Conservation (phyloP, 2,329 filamentous ascomycete species). For the Fusarium secorum region DNA sequence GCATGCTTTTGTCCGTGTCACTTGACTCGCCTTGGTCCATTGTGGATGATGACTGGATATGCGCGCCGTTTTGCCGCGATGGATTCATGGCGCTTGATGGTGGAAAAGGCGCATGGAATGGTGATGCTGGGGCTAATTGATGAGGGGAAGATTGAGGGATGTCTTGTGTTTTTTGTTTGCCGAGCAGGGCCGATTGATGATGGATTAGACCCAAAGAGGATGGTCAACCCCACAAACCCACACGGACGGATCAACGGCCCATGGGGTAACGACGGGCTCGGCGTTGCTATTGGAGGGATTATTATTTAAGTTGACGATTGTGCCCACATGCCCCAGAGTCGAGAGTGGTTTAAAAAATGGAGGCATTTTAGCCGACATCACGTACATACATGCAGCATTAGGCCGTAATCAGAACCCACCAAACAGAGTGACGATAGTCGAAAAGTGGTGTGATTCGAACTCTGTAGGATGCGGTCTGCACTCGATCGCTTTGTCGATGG, state of each 20-base stretch:
- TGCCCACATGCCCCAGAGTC: slow-evolving; percentile 6
- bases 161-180: neutral
- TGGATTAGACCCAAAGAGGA: slow-evolving; percentile 7
- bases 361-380: slow-evolving; percentile 17
- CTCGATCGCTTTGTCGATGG: neutral
- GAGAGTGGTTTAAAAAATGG: slow-evolving; percentile 7
- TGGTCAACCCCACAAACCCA: slow-evolving; percentile 1
- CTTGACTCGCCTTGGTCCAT: slow-evolving; percentile 1
- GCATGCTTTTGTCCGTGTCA: slow-evolving; percentile 11
- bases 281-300: neutral
- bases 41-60: neutral
- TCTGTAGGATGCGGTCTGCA: neutral
- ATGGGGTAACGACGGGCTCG: neutral
- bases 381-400: neutral
- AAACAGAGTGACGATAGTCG: neutral
- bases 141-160: slow-evolving; percentile 4
- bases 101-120: neutral
- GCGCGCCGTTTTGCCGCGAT: neutral
- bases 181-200: neutral
- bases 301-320: neutral
- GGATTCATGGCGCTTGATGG: neutral
- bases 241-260: neutral
- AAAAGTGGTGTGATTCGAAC: neutral
- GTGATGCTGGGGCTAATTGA: neutral
- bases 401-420: neutral